Evolutionary conservation across 805 yeast species (phyloP).

Genomic region (Starmerella bacillaris): DNA sequence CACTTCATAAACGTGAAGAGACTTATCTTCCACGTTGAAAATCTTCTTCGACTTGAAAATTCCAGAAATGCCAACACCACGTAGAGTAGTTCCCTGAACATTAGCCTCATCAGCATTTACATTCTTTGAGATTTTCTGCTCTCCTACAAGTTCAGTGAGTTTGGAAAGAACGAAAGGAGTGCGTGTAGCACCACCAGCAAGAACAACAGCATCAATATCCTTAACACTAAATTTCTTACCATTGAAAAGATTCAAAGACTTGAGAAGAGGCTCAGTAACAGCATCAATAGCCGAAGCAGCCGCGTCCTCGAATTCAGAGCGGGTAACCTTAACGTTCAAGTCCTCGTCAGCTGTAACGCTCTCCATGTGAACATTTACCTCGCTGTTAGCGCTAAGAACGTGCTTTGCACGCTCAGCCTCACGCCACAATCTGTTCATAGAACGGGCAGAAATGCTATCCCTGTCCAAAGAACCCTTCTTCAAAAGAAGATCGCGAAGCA

Average conservation of each 20-base stretch:
- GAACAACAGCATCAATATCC: slow-evolving; percentile 32
- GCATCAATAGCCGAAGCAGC: slow-evolving; percentile 22
- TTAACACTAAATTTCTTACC: slow-evolving; percentile 8
- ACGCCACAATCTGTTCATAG: slow-evolving; percentile 52
- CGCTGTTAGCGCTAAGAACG: slow-evolving; percentile 73
- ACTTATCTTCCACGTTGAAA: slow-evolving; percentile 39
- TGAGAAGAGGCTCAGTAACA: slow-evolving; percentile 36
- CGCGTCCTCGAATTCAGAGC: slow-evolving; percentile 64
- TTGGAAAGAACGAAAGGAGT: slow-evolving; percentile 57
- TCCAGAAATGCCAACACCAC: slow-evolving; percentile 60
- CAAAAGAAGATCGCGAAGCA: slow-evolving; percentile 42
- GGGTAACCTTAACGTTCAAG: slow-evolving; percentile 44
- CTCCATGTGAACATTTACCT: slow-evolving; percentile 62
- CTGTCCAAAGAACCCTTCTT: slow-evolving; percentile 31
- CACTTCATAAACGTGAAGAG: slow-evolving; percentile 30
- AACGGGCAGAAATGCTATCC: slow-evolving; percentile 31
- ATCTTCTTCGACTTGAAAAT: slow-evolving; percentile 42
- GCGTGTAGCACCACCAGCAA: slow-evolving; percentile 82
- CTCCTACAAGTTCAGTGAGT: slow-evolving; percentile 34
- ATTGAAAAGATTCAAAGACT: slow-evolving; percentile 26
- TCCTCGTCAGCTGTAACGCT: slow-evolving; percentile 57
- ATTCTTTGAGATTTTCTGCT: slow-evolving; percentile 42
- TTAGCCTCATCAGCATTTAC: slow-evolving; percentile 94
- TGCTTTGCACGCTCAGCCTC: slow-evolving; percentile 79
- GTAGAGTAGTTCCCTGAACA: slow-evolving; percentile 72